A percentile compares a stretch with the other conserved stretches of the same genome.
phyloP scores from a whole-genome alignment of 129 eudicot genomes.

The Sambucus nigra region DNA sequence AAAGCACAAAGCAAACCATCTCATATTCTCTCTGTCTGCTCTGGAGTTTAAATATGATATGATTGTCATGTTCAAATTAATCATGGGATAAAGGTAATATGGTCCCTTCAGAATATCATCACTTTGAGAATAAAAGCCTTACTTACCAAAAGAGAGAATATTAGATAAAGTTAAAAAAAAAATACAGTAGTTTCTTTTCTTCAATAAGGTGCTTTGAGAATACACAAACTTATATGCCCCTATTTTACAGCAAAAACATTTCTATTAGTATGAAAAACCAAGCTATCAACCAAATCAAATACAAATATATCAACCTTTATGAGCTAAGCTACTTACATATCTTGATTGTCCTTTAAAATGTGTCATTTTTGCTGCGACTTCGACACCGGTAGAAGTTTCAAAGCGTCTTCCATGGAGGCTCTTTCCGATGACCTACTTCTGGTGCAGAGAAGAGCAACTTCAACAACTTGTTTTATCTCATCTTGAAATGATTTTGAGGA shows the following conservation, averaged over 20 bases:
- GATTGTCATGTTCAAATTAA: no score
- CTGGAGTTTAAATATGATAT: background rate
- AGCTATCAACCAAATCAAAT: conserved; percentile 23
- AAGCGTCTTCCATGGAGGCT: conserved; percentile 64
- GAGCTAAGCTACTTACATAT: conserved; percentile 11
- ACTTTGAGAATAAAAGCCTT: background rate
- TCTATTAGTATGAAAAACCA: conserved; percentile 4
- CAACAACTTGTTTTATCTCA: conserved; percentile 43
- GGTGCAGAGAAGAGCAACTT: conserved; percentile 60
- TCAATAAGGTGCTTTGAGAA: conserved; percentile 5
- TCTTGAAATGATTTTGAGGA: conserved; percentile 36
- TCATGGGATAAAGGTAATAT: background rate
- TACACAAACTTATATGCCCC: conserved; percentile 5
- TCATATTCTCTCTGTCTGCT: background rate
- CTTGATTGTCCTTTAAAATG: background rate
- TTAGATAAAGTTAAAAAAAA: background rate
- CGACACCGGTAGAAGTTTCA: conserved; percentile 48
- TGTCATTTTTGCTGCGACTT: conserved; percentile 19
- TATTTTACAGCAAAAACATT: conserved; percentile 17
- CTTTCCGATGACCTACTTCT: conserved; percentile 45
- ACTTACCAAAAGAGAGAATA: background rate
- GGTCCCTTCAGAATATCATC: background rate
- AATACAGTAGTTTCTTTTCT: background rate
- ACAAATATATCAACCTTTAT: conserved; percentile 18
- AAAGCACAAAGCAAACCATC: background rate